Base-by-base conservation (phyloP, 192 early-diverging fungal species). In the Backusella parvicylindrica region DNA sequence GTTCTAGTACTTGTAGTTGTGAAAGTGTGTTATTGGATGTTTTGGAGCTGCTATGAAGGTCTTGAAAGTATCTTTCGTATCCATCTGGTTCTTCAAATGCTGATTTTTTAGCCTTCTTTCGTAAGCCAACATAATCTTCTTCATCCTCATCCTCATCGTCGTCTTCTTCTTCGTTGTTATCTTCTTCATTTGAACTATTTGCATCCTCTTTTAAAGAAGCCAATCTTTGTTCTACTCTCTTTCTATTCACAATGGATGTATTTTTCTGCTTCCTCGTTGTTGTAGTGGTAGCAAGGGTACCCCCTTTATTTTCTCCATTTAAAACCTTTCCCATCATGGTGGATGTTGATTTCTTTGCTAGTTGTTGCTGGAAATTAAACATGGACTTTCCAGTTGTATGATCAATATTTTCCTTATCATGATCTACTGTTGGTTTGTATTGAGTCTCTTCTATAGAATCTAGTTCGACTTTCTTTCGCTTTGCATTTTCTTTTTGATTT, bases 21-120 rank as follows among this genome's bases (percentile, higher is more conserved):
- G 93, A 88, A 18, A 98, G 87, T 2, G 95, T 97, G 84, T 95
- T 92, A 79, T 97, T 91, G 13, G 95, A 97, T 6, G 95, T 97
- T 66, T 86, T 83, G 9, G 81, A 79, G 18, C 75, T 73, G 28
- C 78, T 73, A 38, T 92, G 88, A 1, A 92, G 74, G 56, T 92
- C 89, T 78, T 92, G 88, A 75, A 97, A 97, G 79, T 95, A 97
- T 65, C 87, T 87, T 74, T 92, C 93, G 21, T 90, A 89, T 3
- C 89, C 89, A 28, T 75, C 77, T 9, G 40, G 50, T 64, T 81
- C 71, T 3, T 80, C 71, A 33, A 60, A 47, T 9, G n/a, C 40
- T 23, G 65, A 32, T 40, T 82, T 81, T 23, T 50, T 76, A 12
- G 68, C 32, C 32, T 68, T 1, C 70, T 65, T 37, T 82, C 67